Base-by-base conservation (phyloP, 345 rosid genomes). In the Eucalyptus dawsonii region DNA sequence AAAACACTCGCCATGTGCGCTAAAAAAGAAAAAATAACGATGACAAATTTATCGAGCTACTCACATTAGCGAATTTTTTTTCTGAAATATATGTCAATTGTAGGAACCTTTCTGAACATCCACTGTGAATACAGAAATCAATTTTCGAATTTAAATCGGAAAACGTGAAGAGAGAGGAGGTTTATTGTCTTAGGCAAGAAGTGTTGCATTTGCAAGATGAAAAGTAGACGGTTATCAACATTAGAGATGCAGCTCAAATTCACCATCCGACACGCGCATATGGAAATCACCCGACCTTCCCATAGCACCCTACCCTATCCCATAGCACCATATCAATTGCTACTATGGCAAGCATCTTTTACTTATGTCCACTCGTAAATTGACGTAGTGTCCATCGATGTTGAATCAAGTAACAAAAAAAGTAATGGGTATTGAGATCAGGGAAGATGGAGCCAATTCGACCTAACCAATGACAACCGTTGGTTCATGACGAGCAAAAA, bases 241-340 rank as follows among this genome's bases (percentile, higher is more conserved):
- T 69, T 9, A 9, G 11, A 69, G 42, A 69, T 31, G 80, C 15
- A 21, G 3, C 45, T 37, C 83, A 72, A 72, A 72, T 21, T 72
- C 83, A 19, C 58, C 58, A 0, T 21, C 11, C 24, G 0, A 5
- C 42, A 19, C 22, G 4, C 42, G 5, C 42, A 21, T 17, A 17
- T 16, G 3, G 4, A 69, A 34, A 69, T 16, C 21, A 17, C 21
- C 1, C 0, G 6, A 69, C 21, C 13, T 21, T 69, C 19, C 24
- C 14, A 3, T 2, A 34, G 2, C 44, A 4, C 44, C 42, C 11
- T 34, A n/a, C n/a, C n/a, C n/a, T n/a, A n/a, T 69, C 19, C 24
- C 14, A 3, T 2, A 34, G 2, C 44, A 4, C 44, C 42, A 6
- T 34, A 9, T 34, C 81, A 34, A 10, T 37, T 5, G 44, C 40